Conservation (phyloP, 2,329 filamentous ascomycete species). For the Sclerotinia spermophila region DNA sequence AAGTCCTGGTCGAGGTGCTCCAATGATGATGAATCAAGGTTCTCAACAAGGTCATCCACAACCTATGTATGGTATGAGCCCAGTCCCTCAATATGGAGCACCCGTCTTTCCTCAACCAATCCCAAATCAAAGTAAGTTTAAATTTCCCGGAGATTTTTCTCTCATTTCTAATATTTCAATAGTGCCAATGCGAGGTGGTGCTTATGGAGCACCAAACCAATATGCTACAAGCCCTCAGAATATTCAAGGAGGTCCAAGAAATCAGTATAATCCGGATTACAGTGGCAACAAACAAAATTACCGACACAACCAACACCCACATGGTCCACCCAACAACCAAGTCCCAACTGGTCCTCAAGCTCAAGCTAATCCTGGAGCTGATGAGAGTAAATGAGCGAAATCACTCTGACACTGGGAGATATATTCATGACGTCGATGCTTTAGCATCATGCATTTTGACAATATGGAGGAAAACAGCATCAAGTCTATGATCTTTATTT, state of each 20-base stretch:
- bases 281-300: slow-evolving; percentile 54
- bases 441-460: slow-evolving; percentile 32
- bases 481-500: slow-evolving; percentile 26
- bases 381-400: slow-evolving; percentile 47
- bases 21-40: slow-evolving; percentile 92
- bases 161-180: slow-evolving; percentile 40
- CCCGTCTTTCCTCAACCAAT: slow-evolving; percentile 69
- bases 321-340: slow-evolving; percentile 40
- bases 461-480: slow-evolving; percentile 27
- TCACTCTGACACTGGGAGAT: slow-evolving; percentile 20
- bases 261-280: slow-evolving; percentile 57
- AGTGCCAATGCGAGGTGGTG: slow-evolving; percentile 58
- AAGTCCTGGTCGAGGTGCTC: slow-evolving; percentile 77
- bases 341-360: slow-evolving; percentile 39
- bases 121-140: slow-evolving; percentile 65
- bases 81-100: slow-evolving; percentile 53
- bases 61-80: slow-evolving; percentile 64
- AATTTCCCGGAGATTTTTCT: slow-evolving; percentile 17
- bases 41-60: slow-evolving; percentile 82
- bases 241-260: slow-evolving; percentile 44
- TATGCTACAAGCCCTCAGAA: slow-evolving; percentile 61
- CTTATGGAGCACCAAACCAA: slow-evolving; percentile 57
- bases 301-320: slow-evolving; percentile 40
- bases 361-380: slow-evolving; percentile 41
- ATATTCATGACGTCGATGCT: slow-evolving; percentile 33